Percentiles rank a stretch among this genome's conserved stretches.
phyloP scores from a whole-genome alignment of 495 filamentous ascomycete species.

The Xylaria grammica region DNA sequence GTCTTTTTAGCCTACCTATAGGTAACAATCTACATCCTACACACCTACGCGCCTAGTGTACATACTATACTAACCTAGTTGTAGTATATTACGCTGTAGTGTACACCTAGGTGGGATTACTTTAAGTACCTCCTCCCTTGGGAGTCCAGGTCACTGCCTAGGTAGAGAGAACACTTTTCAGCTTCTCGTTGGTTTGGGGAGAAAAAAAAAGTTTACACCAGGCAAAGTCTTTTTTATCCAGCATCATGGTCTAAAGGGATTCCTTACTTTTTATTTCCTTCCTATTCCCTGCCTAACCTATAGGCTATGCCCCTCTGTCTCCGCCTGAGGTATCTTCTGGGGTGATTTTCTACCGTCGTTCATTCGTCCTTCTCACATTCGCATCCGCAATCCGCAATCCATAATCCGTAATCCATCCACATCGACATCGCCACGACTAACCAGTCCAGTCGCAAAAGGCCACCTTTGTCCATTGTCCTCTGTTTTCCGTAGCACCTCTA shows the following conservation, averaged over 20 bases:
- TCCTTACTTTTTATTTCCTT: neutral
- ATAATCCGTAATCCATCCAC: too few species aligned
- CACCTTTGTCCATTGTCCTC: conserved; percentile 5
- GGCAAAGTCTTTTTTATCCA: neutral
- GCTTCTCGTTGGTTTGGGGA: conserved; percentile 14
- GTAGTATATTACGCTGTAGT: too few species aligned
- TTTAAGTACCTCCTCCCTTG: too few species aligned
- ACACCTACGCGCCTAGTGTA: too few species aligned
- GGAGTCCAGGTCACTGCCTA: neutral
- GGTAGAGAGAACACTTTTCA: conserved; percentile 20
- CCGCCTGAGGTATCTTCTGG: neutral
- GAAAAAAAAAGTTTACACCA: neutral
- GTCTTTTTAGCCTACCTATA: neutral
- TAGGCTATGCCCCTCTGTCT: neutral
- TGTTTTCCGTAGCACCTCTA: neutral
- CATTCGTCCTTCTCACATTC: neutral
- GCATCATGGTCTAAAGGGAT: neutral
- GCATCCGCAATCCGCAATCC: neutral
- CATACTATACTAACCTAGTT: too few species aligned
- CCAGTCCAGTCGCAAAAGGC: conserved; percentile 15
- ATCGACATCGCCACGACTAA: conserved; percentile 2
- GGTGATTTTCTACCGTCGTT: conserved; percentile 3
- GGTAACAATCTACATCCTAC: too few species aligned
- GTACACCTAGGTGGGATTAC: too few species aligned
- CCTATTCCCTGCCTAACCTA: neutral